These are phyloP conservation scores for Geotrichum citri-aurantii DNA, from an alignment of 1,139 yeast species.

Conservation along the genomic window DNA sequence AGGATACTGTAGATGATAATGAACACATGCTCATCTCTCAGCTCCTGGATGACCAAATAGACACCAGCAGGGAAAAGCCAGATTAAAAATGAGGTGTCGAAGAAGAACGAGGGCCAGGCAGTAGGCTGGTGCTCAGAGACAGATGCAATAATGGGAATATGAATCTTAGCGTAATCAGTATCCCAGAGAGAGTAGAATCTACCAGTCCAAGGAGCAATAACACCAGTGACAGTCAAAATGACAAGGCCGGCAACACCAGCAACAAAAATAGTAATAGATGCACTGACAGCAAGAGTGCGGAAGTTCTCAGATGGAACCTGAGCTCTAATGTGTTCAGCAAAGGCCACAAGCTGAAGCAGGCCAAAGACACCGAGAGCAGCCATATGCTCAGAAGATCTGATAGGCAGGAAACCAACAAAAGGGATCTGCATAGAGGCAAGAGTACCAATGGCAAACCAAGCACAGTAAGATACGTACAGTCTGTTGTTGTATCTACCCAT, in stretches of 20 bases:
- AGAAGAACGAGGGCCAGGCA: conserved; percentile 98
- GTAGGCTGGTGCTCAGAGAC: conserved; percentile 99
- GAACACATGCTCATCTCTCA: conserved; percentile 88
- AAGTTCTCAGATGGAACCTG: conserved; percentile 72
- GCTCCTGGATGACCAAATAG: conserved; percentile 80
- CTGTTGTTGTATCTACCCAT: conserved; percentile 92
- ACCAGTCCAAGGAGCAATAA: conserved; percentile 99
- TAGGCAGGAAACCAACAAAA: conserved; percentile 94
- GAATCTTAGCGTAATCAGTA: conserved; percentile 93
- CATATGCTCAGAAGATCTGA: conserved; percentile 97
- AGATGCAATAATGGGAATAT: conserved; percentile 97
- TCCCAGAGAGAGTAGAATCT: conserved; percentile 98
- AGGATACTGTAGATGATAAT: conserved; percentile 84
- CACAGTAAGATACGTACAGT: conserved; percentile 84
- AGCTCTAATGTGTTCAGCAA: conserved; percentile 75
- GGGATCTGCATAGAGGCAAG: conserved; percentile 98
- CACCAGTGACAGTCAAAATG: conserved; percentile 79
- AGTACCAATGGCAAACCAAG: conserved; percentile 97
- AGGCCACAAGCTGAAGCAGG: conserved; percentile 79
- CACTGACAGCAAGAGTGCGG: conserved; percentile 59
- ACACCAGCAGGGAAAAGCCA: conserved; percentile 99
- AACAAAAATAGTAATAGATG: conserved; percentile 49
- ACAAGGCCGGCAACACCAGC: conserved; percentile 69
- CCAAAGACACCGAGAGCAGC: conserved; percentile 98
- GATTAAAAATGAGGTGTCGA: conserved; percentile 84